A percentile compares a stretch with the other conserved stretches of the same genome.
phyloP scores from a whole-genome alignment of 2,329 filamentous ascomycete genomes.

The Sporothrix curviconia region DNA sequence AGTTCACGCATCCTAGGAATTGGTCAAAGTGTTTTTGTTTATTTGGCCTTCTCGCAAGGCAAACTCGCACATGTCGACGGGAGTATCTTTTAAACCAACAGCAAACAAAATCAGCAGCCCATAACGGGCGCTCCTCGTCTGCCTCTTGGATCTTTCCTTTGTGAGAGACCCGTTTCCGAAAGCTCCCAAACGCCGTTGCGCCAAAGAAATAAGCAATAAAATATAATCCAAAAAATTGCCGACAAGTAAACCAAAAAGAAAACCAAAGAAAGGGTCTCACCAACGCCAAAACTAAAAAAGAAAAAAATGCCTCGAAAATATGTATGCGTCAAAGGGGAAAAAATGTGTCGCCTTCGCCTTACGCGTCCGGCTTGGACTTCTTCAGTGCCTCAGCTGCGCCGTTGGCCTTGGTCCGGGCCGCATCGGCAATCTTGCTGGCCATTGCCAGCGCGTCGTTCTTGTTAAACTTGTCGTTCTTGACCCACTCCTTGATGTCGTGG shows the following conservation, averaged over 20 bases:
- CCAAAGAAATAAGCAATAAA: not conserved
- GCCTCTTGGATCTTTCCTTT: not conserved
- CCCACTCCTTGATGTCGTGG: conserved; percentile 51
- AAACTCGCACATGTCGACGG: too few relatives aligned
- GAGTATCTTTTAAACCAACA: too few relatives aligned
- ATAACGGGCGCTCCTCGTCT: not conserved
- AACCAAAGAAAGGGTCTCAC: not conserved
- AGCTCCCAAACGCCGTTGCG: not conserved
- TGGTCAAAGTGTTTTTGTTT: too few relatives aligned
- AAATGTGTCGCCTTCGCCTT: too few relatives aligned
- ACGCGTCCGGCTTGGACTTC: not conserved
- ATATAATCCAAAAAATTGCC: not conserved
- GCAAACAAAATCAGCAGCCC: too few relatives aligned
- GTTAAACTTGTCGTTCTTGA: conserved; percentile 7
- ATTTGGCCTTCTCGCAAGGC: too few relatives aligned
- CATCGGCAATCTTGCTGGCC: not conserved
- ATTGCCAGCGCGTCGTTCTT: not conserved
- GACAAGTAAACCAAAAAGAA: not conserved
- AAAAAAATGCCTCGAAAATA: not conserved
- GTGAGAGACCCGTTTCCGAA: not conserved
- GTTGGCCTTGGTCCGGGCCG: not conserved
- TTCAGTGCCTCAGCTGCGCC: not conserved
- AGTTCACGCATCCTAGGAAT: too few relatives aligned
- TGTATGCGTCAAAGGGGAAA: not conserved
- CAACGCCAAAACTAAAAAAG: not conserved